These are phyloP conservation scores for Nicotiana attenuata DNA, from an alignment of 257 asterid genomes.

Conservation along the genomic window DNA sequence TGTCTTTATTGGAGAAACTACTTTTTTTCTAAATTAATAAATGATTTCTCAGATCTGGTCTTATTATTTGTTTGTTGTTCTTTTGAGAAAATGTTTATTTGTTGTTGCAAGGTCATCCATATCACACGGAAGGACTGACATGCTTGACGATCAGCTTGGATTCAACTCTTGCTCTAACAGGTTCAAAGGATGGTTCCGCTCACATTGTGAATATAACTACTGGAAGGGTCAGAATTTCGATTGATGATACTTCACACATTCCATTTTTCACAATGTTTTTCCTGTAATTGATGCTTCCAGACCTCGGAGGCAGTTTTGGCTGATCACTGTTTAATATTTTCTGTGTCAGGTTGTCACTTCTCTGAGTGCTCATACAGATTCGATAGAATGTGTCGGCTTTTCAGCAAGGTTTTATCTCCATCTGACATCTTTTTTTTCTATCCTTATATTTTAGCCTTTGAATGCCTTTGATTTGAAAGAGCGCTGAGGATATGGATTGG, in stretches of 20 bases:
- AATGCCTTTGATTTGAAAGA: background rate
- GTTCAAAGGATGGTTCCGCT: constrained; percentile 63
- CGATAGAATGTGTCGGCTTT: constrained; percentile 78
- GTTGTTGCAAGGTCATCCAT: constrained; percentile 51
- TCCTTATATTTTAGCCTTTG: background rate
- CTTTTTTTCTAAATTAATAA: background rate
- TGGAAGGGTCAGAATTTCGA: constrained; percentile 50
- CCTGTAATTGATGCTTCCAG: background rate
- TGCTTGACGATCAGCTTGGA: constrained; percentile 72
- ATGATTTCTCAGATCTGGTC: background rate
- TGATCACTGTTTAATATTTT: background rate
- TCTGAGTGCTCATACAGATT: constrained; percentile 57
- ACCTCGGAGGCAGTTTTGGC: background rate
- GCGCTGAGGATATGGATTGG: background rate
- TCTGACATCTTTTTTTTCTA: constrained; percentile 1
- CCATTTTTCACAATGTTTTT: background rate
- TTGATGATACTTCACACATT: background rate
- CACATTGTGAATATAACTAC: constrained; percentile 63
- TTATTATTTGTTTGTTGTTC: background rate
- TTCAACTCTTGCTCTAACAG: constrained; percentile 68
- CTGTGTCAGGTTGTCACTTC: constrained; percentile 67
- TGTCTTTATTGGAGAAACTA: background rate
- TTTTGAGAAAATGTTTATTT: background rate
- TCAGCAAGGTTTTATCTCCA: constrained; percentile 51
- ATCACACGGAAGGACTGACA: constrained; percentile 68